Conservation (phyloP, 179 eudicot genomes). For the Pouteria campechiana region DNA sequence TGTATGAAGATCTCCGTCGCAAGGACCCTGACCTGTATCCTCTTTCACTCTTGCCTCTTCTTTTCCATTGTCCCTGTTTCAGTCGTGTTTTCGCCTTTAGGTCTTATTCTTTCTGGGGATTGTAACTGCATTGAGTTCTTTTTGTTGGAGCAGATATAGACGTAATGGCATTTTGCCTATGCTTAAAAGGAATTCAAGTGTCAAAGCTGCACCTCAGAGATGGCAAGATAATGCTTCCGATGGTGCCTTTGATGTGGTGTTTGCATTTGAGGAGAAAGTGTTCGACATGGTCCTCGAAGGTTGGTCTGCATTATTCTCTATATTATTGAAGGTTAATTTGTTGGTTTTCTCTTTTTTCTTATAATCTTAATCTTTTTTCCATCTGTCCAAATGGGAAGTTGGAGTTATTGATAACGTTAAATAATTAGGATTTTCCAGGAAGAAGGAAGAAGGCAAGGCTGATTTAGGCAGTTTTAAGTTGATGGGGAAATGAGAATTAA, state of each 20-base stretch:
- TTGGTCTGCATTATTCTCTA: slow-evolving; percentile 14
- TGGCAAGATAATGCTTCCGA: slow-evolving; percentile 95
- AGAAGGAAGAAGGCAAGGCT: too few species aligned
- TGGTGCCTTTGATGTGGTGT: slow-evolving; percentile 72
- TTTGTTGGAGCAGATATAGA: slow-evolving; percentile 40
- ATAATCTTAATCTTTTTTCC: too few species aligned
- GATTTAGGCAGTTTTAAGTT: too few species aligned
- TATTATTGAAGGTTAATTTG: too few species aligned
- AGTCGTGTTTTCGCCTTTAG: background rate
- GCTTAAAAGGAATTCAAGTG: slow-evolving; percentile 71
- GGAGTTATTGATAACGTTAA: too few species aligned
- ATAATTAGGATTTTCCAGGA: too few species aligned
- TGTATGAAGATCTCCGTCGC: slow-evolving; percentile 88
- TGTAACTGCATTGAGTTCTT: slow-evolving; percentile 23
- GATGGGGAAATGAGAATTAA: too few species aligned
- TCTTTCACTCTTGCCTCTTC: background rate
- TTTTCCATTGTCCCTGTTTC: background rate
- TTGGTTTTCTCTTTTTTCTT: too few species aligned
- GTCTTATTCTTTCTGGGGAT: background rate
- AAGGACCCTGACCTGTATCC: slow-evolving; percentile 90
- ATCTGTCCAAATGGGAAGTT: too few species aligned
- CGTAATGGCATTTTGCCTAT: slow-evolving; percentile 90
- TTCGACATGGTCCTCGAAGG: slow-evolving; percentile 97
- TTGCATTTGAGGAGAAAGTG: slow-evolving; percentile 88
- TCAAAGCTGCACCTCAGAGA: slow-evolving; percentile 85